A percentile compares a stretch with the other conserved stretches of the same genome.
Conservation (phyloP, 768 basidiomycete species). For the Clathrus columnatus region DNA sequence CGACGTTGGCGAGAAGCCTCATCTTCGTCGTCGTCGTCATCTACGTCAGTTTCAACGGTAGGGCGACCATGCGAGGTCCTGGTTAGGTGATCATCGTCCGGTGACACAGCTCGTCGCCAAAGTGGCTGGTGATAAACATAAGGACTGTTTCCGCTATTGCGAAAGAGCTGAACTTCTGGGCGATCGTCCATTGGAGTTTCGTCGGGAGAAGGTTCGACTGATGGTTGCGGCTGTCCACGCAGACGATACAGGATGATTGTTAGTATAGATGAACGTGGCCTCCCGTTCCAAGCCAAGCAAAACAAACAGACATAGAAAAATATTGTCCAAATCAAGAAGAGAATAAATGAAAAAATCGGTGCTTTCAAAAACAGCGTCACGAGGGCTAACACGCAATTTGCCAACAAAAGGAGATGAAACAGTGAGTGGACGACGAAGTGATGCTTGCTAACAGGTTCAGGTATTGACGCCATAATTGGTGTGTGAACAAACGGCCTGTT, state of each 20-base stretch:
- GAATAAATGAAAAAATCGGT: constrained; percentile 44
- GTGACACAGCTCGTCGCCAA: constrained; percentile 35
- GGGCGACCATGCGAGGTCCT: constrained; percentile 30
- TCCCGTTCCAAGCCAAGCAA: constrained; percentile 47
- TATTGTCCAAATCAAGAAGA: constrained; percentile 56
- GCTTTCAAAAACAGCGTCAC: constrained; percentile 51
- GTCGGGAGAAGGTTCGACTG: constrained; percentile 17
- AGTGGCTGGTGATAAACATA: constrained; percentile 57
- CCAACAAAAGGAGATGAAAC: constrained; percentile 51
- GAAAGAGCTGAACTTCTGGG: constrained; percentile 37
- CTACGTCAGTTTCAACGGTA: constrained; percentile 42
- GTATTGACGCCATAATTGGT: constrained; percentile 19
- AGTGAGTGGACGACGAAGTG: constrained; percentile 39
- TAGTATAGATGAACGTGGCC: constrained; percentile 49
- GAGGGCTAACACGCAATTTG: constrained; percentile 47
- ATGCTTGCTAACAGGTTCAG: constrained; percentile 29
- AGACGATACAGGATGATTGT: constrained; percentile 39
- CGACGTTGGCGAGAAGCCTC: constrained; percentile 63
- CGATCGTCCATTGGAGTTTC: constrained; percentile 20
- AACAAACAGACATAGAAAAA: constrained; percentile 50
- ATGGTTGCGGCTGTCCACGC: constrained; percentile 22
- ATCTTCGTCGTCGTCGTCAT: constrained; percentile 60
- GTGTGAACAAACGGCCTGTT: constrained; percentile 27
- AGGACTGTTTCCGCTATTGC: constrained; percentile 40
- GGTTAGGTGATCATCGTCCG: constrained; percentile 27